Evolutionary conservation across 2,329 filamentous ascomycete genomes (phyloP).

Genomic region (Alternaria solani): DNA sequence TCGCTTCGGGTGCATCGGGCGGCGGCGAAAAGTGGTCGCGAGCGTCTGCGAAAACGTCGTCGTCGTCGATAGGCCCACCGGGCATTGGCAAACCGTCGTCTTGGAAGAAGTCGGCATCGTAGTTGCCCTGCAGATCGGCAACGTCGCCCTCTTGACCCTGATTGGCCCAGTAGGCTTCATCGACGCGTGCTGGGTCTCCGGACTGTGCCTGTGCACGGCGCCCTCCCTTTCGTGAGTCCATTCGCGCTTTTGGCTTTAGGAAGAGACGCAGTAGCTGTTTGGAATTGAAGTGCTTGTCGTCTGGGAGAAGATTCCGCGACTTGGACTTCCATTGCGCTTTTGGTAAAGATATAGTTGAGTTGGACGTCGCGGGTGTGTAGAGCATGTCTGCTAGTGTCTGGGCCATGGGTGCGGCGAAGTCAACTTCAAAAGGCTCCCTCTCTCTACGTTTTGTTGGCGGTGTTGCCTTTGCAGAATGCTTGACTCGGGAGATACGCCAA

Average conservation of each 20-base stretch:
- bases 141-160: slow-evolving; percentile 55
- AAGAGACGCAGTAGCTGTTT: slow-evolving; percentile 88
- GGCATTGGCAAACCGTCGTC: slow-evolving; percentile 79
- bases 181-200: slow-evolving; percentile 73
- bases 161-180: slow-evolving; percentile 94
- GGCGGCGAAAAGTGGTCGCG: slow-evolving; percentile 79
- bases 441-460: slow-evolving; percentile 78
- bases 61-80: slow-evolving; percentile 69
- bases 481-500: slow-evolving; percentile 96
- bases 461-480: slow-evolving; percentile 70
- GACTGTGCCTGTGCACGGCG: slow-evolving; percentile 31
- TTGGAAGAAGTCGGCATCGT: slow-evolving; percentile 97
- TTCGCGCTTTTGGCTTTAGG: slow-evolving; percentile 89
- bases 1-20: slow-evolving; percentile 53
- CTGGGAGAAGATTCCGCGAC: slow-evolving; percentile 88
- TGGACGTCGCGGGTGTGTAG: slow-evolving; percentile 81
- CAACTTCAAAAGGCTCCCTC: slow-evolving; percentile 94
- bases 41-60: slow-evolving; percentile 79
- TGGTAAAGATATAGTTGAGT: slow-evolving; percentile 81
- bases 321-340: slow-evolving; percentile 97
- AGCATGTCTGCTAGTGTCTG: slow-evolving; percentile 75
- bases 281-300: slow-evolving; percentile 98
- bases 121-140: slow-evolving; percentile 74
- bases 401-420: slow-evolving; percentile 81
- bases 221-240: slow-evolving; percentile 70